Conservation (phyloP, 768 basidiomycete genomes). For the Dacryopinax spathularia region DNA sequence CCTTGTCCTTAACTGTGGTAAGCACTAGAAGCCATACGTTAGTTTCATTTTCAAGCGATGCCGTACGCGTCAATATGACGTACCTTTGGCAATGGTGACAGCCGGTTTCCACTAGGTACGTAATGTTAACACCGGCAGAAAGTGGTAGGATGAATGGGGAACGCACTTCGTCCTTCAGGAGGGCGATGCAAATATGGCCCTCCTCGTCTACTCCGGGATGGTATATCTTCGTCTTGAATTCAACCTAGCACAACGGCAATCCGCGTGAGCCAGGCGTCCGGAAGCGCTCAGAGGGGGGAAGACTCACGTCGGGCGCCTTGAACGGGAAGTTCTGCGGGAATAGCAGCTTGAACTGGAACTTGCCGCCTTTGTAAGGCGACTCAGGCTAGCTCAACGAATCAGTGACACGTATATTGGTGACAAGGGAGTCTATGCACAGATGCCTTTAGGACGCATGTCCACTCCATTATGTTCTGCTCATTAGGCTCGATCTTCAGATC, state of each 20-base stretch:
- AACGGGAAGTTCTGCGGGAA: slow-evolving; percentile 76
- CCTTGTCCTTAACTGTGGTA: slow-evolving; percentile 61
- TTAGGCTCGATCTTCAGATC: slow-evolving; percentile 49
- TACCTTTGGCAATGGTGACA: slow-evolving; percentile 56
- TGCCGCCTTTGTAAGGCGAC: slow-evolving; percentile 73
- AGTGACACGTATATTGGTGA: not conserved
- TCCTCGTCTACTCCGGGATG: slow-evolving; percentile 87
- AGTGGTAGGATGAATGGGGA: not conserved
- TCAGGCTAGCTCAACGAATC: slow-evolving; percentile 35
- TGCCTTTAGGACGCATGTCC: slow-evolving; percentile 67
- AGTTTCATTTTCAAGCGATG: slow-evolving; percentile 1
- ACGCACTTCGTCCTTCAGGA: slow-evolving; percentile 68
- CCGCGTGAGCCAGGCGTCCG: slow-evolving; percentile 22
- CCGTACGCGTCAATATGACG: slow-evolving; percentile 14
- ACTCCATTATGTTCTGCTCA: slow-evolving; percentile 60
- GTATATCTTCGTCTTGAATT: slow-evolving; percentile 74
- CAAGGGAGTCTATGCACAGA: slow-evolving; percentile 34
- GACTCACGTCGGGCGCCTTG: slow-evolving; percentile 47
- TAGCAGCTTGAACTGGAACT: slow-evolving; percentile 56
- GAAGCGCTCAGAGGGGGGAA: not conserved
- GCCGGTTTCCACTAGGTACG: slow-evolving; percentile 69
- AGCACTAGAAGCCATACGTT: slow-evolving; percentile 38
- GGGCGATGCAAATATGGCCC: slow-evolving; percentile 69
- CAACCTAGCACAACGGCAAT: slow-evolving; percentile 39
- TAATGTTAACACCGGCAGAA: slow-evolving; percentile 9